Evolutionary conservation across 106 monocot genomes (phyloP).

Genomic region (Cymbidium sinense): DNA sequence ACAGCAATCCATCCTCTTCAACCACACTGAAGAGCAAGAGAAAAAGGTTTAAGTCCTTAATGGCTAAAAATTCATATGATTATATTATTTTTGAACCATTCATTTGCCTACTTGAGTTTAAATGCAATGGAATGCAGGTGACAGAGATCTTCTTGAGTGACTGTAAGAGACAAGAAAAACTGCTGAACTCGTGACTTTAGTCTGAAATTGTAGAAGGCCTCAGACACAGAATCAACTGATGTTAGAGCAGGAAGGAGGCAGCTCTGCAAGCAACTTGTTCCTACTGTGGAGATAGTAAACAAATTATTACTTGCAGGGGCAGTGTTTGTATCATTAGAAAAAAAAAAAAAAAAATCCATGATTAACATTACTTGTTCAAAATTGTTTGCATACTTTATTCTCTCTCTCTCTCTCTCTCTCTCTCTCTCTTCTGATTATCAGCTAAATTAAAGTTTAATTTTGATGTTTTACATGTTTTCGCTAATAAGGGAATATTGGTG

Average conservation of each 20-base stretch:
- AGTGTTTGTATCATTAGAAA: neutral
- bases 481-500: neutral
- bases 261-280: neutral
- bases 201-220: neutral
- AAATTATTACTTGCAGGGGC: neutral
- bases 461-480: neutral
- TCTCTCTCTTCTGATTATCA: neutral
- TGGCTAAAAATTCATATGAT: neutral
- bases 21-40: constrained; percentile 18
- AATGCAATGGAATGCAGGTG: constrained; percentile 1
- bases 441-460: constrained; percentile 2
- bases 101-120: neutral
- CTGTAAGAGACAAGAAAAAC: neutral
- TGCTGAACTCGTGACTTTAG: neutral
- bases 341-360: neutral
- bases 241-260: neutral
- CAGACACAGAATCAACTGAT: neutral
- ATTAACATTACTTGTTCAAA: neutral
- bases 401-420: no score
- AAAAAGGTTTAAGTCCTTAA: constrained; percentile 9
- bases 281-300: neutral
- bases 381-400: neutral
- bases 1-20: constrained; percentile 22
- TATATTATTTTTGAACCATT: no score
- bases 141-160: neutral